Percentiles rank a stretch among this genome's conserved stretches.
Conservation (phyloP, 129 eudicot species). For the Chrysanthemum lavandulifolium region DNA sequence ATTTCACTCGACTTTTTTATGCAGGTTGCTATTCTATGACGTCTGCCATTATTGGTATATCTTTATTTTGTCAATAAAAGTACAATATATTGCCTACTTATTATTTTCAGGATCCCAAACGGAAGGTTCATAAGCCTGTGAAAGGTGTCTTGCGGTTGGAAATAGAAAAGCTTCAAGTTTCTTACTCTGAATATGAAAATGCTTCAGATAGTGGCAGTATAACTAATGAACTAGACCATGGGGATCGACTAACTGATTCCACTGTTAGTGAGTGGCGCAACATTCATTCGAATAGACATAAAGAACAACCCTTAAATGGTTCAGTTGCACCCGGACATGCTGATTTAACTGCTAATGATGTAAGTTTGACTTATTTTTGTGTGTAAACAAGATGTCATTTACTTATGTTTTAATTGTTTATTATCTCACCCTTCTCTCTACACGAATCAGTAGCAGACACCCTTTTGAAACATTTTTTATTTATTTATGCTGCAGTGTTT, state of each 20-base stretch:
- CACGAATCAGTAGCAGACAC: background rate
- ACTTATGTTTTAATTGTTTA: background rate
- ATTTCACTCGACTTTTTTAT: too few relatives aligned
- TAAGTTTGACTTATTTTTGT: conserved; percentile 32
- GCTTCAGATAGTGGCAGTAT: conserved; percentile 61
- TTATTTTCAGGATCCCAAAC: conserved; percentile 78
- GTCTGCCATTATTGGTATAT: too few relatives aligned
- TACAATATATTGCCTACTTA: background rate
- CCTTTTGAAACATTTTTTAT: too few relatives aligned
- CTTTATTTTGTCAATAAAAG: too few relatives aligned
- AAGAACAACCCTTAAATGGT: conserved; percentile 64
- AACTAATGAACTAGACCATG: conserved; percentile 58
- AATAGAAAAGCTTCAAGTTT: conserved; percentile 87
- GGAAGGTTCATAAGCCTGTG: conserved; percentile 98
- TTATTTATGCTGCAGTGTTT: background rate
- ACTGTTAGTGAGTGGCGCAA: conserved; percentile 39
- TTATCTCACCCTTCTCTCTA: conserved; percentile 13
- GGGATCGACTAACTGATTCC: conserved; percentile 52
- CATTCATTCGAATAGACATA: conserved; percentile 58
- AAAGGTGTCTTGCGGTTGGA: conserved; percentile 88
- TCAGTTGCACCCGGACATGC: conserved; percentile 45
- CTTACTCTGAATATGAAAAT: conserved; percentile 63
- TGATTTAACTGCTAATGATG: conserved; percentile 63
- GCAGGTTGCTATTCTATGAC: too few relatives aligned
- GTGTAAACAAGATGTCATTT: conserved; percentile 1